A percentile compares a stretch with the other conserved stretches of the same genome.
Conservation (phyloP, 306 rosid species). For the Macrotyloma uniflorum region DNA sequence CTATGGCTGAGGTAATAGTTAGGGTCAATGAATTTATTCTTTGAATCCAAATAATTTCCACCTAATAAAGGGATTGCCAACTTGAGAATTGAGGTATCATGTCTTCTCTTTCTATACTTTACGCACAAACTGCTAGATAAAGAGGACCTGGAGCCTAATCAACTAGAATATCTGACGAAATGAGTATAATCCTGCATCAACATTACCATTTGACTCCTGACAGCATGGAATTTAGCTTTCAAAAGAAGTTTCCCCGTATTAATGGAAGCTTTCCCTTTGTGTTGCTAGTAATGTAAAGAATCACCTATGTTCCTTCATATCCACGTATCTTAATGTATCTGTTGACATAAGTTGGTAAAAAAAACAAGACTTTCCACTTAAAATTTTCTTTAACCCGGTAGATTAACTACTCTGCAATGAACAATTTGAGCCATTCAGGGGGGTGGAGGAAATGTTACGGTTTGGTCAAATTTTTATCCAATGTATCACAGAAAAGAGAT, state of each 20-base stretch:
- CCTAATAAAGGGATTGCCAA: neutral
- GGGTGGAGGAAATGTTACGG: neutral
- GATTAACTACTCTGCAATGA: neutral
- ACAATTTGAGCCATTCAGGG: neutral
- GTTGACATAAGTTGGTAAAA: neutral
- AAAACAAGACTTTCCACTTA: neutral
- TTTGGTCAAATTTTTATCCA: neutral
- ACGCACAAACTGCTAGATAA: neutral
- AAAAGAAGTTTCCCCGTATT: neutral
- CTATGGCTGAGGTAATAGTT: slow-evolving; percentile 66
- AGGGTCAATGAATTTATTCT: neutral
- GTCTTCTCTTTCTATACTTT: neutral
- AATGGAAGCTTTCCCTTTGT: neutral
- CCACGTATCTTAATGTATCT: neutral
- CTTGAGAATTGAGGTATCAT: neutral
- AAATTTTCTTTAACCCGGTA: neutral
- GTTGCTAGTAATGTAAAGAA: neutral
- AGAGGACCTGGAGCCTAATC: neutral
- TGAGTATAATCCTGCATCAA: neutral
- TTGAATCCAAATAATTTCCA: neutral
- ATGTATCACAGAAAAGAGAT: neutral
- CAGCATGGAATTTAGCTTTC: slow-evolving; percentile 7
- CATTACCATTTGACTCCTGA: neutral
- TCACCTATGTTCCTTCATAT: neutral
- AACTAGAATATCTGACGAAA: neutral